Evolutionary conservation across 768 basidiomycete species (phyloP).

Genomic region (Hortiboletus campestris): DNA sequence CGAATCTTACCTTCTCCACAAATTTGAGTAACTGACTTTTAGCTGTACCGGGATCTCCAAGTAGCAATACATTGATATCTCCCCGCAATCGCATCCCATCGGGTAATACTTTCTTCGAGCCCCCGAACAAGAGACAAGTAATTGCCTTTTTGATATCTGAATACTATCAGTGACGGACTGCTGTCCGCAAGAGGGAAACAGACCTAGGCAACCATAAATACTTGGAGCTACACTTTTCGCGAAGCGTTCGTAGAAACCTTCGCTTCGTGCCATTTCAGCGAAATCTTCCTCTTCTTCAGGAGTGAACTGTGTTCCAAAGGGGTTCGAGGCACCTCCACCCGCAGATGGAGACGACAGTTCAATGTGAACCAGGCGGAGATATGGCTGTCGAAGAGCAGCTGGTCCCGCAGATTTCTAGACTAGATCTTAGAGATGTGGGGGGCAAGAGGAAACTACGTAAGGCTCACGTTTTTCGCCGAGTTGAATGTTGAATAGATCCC

Average conservation of each 20-base stretch:
- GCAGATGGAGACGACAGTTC: conserved; percentile 82
- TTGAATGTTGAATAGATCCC: conserved; percentile 98
- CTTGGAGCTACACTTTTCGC: conserved; percentile 93
- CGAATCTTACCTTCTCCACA: conserved; percentile 76
- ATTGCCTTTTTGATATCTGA: conserved; percentile 98
- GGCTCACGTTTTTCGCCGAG: conserved; percentile 74
- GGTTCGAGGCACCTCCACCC: conserved; percentile 71
- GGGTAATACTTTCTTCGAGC: conserved; percentile 94
- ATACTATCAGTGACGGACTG: conserved; percentile 5
- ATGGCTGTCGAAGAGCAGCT: conserved; percentile 89
- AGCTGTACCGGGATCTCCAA: conserved; percentile 98
- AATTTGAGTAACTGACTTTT: conserved; percentile 98
- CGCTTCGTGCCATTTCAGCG: conserved; percentile 82
- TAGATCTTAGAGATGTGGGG: neutral
- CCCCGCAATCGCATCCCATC: conserved; percentile 97
- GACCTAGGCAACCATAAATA: conserved; percentile 94
- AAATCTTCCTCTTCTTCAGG: conserved; percentile 99
- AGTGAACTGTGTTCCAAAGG: conserved; percentile 84
- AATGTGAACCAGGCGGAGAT: conserved; percentile 89
- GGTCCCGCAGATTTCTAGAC: conserved; percentile 74
- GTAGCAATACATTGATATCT: conserved; percentile 94
- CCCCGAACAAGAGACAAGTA: conserved; percentile 92
- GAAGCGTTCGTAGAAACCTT: conserved; percentile 91
- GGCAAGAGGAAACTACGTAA: neutral
- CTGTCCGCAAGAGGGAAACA: neutral